Percentiles rank a stretch among this genome's conserved stretches.
These are phyloP conservation scores for Aspergillus proliferans DNA, from an alignment of 2,329 filamentous ascomycete species.

Conservation along the genomic window DNA sequence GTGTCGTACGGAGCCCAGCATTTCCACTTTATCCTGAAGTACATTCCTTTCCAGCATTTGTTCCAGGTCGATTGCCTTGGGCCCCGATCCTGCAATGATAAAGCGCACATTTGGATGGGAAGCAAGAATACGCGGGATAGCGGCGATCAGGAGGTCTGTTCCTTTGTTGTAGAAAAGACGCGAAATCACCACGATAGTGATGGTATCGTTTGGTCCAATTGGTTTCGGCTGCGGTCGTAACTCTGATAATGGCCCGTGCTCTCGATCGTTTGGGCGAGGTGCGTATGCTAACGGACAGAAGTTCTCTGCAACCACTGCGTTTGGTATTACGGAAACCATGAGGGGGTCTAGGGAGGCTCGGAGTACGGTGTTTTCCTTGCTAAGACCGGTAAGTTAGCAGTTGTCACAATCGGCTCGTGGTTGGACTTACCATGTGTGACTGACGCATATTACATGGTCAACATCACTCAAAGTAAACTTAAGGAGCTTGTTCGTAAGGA, in stretches of 20 bases:
- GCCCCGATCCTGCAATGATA: slow-evolving; percentile 90
- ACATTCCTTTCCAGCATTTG: slow-evolving; percentile 97
- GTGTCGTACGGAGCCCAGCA: slow-evolving; percentile 86
- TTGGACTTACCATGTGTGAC: slow-evolving; percentile 78
- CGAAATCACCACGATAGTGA: slow-evolving; percentile 95
- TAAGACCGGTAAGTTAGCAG: slow-evolving; percentile 31
- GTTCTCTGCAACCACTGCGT: slow-evolving; percentile 93
- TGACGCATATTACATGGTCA: slow-evolving; percentile 96
- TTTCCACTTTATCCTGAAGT: slow-evolving; percentile 84
- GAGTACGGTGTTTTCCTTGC: slow-evolving; percentile 96
- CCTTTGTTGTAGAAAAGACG: slow-evolving; percentile 98
- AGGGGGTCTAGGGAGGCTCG: slow-evolving; percentile 88
- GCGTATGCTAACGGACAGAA: slow-evolving; percentile 66
- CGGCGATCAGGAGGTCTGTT: slow-evolving; percentile 91
- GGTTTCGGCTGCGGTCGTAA: slow-evolving; percentile 55
- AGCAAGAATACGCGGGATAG: slow-evolving; percentile 85
- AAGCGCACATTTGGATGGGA: slow-evolving; percentile 90
- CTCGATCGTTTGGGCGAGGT: slow-evolving; percentile 30
- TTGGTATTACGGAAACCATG: slow-evolving; percentile 97
- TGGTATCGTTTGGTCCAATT: slow-evolving; percentile 74
- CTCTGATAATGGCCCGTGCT: slow-evolving; percentile 19
- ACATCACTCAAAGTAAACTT: slow-evolving; percentile 96
- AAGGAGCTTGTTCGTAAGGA: slow-evolving; percentile 91
- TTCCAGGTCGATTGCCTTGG: slow-evolving; percentile 94
- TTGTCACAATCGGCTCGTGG: not conserved